Base-by-base conservation (phyloP, 257 asterid species). In the Jasminum sambac region DNA sequence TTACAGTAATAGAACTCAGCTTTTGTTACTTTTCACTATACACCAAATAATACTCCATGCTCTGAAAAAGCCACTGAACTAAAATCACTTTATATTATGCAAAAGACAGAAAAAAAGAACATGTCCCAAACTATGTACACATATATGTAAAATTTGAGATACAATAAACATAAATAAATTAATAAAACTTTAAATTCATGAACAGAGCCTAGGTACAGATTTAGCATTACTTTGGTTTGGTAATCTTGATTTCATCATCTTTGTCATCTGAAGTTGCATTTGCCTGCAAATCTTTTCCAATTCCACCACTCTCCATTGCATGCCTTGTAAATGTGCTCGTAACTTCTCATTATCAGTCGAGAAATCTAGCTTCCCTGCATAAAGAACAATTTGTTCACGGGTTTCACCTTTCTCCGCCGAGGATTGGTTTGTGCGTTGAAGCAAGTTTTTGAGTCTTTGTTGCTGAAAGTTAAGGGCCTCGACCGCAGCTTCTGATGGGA, bases 271-370 rank as follows among this genome's bases (percentile, higher is more conserved):
- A 38, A 57, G 70, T 71, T 90, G 93, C 96, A 92, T 88, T 75
- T 85, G 84, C 79, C 79, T 69, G 80, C 97, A 92, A 38, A 86
- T 82, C 38, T 85, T 87, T 71, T 92, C 98, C 58, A 92, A 60
- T 74, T 92, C 97, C 84, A 82, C 16, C 60, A 84, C 97, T 55
- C 98, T 80, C 85, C 95, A 87, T 30, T 90, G 97, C 98, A 92
- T 92, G 42, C 97, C 95, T 78, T 87, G 96, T 67, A 92, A 80
- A 79, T 85, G 96, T 11, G 79, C 82, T 73, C 76, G 79, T n/a
- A 90, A 82, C 74, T 78, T 88, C 74, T 84, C 90, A 36, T 79
- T 92, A 72, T 90, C 96, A 8, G 87, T 83, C 1, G 93, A 72
- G 7, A 85, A 66, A 59, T 82, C 77, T 44, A 90, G 83, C 38